A percentile compares a stretch with the other conserved stretches of the same genome.
These are phyloP conservation scores for Parmelia sp. DNA, from an alignment of 495 filamentous ascomycete genomes.

Conservation along the genomic window DNA sequence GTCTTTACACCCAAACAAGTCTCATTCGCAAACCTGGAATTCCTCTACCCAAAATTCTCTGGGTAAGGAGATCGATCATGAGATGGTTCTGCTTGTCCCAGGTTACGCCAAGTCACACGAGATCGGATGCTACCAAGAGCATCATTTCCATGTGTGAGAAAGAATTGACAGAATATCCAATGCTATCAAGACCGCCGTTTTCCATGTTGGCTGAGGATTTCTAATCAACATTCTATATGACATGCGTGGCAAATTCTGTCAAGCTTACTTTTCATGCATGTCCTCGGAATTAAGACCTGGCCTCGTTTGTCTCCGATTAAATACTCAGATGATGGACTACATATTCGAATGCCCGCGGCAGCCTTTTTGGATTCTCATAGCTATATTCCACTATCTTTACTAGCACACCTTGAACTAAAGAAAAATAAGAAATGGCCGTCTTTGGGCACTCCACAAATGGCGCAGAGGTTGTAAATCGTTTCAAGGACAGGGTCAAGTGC, in stretches of 20 bases:
- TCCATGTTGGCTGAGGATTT: not conserved
- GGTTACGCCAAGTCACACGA: no score
- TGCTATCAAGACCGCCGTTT: not conserved
- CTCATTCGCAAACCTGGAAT: no score
- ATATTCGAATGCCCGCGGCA: not conserved
- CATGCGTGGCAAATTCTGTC: not conserved
- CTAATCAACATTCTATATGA: not conserved
- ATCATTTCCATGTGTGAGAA: no score
- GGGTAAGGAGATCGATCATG: no score
- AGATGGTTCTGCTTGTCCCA: no score
- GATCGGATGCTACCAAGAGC: no score
- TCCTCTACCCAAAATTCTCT: no score
- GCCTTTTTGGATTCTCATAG: not conserved
- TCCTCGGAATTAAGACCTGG: not conserved
- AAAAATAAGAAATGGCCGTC: not conserved
- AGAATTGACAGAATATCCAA: not conserved
- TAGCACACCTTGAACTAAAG: not conserved
- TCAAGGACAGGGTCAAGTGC: slow-evolving; percentile 6
- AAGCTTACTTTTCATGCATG: not conserved
- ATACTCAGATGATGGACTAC: not conserved
- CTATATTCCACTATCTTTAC: not conserved
- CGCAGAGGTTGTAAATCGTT: slow-evolving; percentile 1
- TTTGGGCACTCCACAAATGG: slow-evolving; percentile 3
- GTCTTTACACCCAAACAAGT: no score
- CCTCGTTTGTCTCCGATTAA: not conserved